Conservation (phyloP, 169 alveolate genomes). For the Ophryocystis elektroscirrha region DNA sequence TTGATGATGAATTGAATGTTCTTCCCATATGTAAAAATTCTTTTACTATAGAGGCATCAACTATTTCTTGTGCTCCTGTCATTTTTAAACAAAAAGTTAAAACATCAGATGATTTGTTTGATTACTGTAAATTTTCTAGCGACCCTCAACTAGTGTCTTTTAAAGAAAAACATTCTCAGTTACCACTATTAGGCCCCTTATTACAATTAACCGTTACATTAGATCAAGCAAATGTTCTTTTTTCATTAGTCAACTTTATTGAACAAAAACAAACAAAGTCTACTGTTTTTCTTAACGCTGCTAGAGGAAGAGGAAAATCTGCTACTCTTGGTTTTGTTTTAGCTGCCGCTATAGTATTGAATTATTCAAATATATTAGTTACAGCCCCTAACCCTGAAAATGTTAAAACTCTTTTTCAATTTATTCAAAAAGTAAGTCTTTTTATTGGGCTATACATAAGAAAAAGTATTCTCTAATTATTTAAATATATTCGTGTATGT, state of each 20-base stretch:
- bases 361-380: neutral
- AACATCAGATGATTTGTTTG: no score
- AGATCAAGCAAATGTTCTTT: slow-evolving; percentile 59
- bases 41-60: no score
- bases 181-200: no score
- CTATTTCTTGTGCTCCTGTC: no score
- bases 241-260: slow-evolving; percentile 38
- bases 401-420: slow-evolving; percentile 82
- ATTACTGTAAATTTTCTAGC: no score
- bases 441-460: no score
- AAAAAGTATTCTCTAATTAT: no score
- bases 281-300: slow-evolving; percentile 68
- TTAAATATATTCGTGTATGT: no score
- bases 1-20: slow-evolving; percentile 95
- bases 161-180: no score
- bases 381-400: slow-evolving; percentile 74
- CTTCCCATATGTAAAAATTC: slow-evolving; percentile 61
- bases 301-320: slow-evolving; percentile 99
- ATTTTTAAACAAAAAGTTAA: no score
- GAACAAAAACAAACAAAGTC: slow-evolving; percentile 45
- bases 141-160: no score
- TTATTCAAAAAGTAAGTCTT: slow-evolving; percentile 79
- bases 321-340: slow-evolving; percentile 79
- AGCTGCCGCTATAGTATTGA: slow-evolving; percentile 33
- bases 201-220: slow-evolving; percentile 19